These are phyloP conservation scores for Monosporozyma aerobia DNA, from an alignment of 805 yeast species.

Conservation along the genomic window DNA sequence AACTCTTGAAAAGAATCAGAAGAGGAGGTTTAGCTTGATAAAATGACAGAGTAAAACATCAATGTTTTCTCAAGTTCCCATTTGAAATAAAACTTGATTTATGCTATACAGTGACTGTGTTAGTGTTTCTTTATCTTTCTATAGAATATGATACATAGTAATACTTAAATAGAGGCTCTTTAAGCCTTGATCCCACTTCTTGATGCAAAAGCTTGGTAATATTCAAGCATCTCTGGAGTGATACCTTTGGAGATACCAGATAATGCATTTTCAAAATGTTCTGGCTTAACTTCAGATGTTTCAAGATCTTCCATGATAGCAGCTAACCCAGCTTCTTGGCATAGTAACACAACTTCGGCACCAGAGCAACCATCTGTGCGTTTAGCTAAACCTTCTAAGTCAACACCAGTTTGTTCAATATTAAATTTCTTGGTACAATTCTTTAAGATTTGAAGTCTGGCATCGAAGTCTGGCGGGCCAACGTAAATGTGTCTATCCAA, in stretches of 20 bases:
- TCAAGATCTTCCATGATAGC: constrained; percentile 76
- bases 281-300: constrained; percentile 42
- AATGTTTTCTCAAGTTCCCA: too few relatives aligned
- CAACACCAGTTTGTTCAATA: constrained; percentile 37
- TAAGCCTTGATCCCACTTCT: constrained; percentile 32
- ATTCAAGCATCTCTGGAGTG: constrained; percentile 74
- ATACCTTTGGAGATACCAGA: constrained; percentile 65
- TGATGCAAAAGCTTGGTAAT: constrained; percentile 45
- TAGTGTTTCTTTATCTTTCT: neutral
- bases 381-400: constrained; percentile 45
- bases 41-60: too few relatives aligned
- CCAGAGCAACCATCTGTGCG: constrained; percentile 90
- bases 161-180: neutral
- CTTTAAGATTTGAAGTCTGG: constrained; percentile 66
- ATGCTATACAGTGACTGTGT: neutral
- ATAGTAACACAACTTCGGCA: constrained; percentile 83
- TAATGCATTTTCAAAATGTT: constrained; percentile 68
- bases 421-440: constrained; percentile 64
- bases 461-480: constrained; percentile 78
- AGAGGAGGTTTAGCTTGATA: too few relatives aligned
- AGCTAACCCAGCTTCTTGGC: constrained; percentile 93
- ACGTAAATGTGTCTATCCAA: constrained; percentile 89
- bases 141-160: neutral
- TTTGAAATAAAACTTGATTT: too few relatives aligned
- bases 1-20: too few relatives aligned